Percentiles rank a stretch among this genome's conserved stretches.
Evolutionary conservation across 2,329 filamentous ascomycete species (phyloP).

Genomic region (Aspergillus ustus): DNA sequence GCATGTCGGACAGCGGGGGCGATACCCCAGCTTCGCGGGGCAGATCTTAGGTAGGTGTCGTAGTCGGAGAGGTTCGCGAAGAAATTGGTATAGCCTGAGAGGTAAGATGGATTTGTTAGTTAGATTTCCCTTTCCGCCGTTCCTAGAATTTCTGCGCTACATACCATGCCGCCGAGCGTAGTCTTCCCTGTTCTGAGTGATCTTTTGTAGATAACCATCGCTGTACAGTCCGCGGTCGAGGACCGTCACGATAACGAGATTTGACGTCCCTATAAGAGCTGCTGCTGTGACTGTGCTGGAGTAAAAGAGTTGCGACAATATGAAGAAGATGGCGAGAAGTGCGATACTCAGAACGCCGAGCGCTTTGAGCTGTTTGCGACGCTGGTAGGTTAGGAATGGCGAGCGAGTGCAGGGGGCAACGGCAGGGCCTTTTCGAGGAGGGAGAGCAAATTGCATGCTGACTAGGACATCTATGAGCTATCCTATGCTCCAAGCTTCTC

Average conservation of each 20-base stretch:
- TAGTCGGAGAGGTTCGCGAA: conserved; percentile 80
- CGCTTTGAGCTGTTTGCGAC: conserved; percentile 67
- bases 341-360: conserved; percentile 60
- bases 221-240: conserved; percentile 71
- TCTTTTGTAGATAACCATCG: conserved; percentile 69
- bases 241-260: conserved; percentile 81
- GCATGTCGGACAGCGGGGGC: conserved; percentile 89
- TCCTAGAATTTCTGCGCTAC: conserved; percentile 25
- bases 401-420: conserved; percentile 69
- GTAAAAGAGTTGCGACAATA: conserved; percentile 56
- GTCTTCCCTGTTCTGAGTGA: conserved; percentile 79
- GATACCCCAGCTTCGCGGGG: conserved; percentile 60
- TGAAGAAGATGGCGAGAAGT: conserved; percentile 64
- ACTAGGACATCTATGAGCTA: conserved; percentile 1
- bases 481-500: not conserved
- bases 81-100: conserved; percentile 80
- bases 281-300: conserved; percentile 32
- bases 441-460: conserved; percentile 86
- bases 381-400: conserved; percentile 45
- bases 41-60: conserved; percentile 48
- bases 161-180: conserved; percentile 88
- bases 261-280: conserved; percentile 44
- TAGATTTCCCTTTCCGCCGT: not conserved
- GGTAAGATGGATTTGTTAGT: not conserved
- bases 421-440: conserved; percentile 80